Conservation (phyloP, 192 early-diverging fungal genomes). For the Backusella westeae region DNA sequence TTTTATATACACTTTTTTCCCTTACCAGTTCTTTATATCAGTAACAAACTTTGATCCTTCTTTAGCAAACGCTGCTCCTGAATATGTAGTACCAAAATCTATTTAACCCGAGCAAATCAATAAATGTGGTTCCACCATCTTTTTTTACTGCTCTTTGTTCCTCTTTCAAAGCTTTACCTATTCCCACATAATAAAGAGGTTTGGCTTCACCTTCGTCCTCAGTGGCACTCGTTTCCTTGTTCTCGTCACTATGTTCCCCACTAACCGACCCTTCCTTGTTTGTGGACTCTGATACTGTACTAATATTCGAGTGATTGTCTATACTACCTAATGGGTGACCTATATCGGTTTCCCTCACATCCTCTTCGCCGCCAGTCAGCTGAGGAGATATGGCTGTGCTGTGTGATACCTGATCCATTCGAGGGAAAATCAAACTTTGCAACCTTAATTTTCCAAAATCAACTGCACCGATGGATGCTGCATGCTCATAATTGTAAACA, state of each 20-base stretch:
- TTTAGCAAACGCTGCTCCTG: background rate
- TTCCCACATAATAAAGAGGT: background rate
- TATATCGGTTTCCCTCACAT: background rate
- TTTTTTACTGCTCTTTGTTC: background rate
- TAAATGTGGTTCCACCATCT: background rate
- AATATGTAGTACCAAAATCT: background rate
- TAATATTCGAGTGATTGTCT: background rate
- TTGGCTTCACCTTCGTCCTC: background rate
- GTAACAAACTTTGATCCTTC: background rate
- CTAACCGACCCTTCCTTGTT: background rate
- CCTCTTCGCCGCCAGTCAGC: background rate
- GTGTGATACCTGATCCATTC: background rate
- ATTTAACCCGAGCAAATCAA: background rate
- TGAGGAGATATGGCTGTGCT: background rate
- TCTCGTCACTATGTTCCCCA: background rate
- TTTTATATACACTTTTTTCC: background rate
- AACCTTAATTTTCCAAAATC: background rate
- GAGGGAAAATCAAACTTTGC: background rate
- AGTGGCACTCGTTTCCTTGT: background rate
- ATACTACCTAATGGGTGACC: background rate
- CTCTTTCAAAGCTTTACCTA: background rate
- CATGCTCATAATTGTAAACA: background rate
- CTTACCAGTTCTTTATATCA: constrained; percentile 1
- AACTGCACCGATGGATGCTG: background rate
- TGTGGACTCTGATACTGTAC: background rate